phyloP scores from a whole-genome alignment of 2,329 filamentous ascomycete genomes.

The Thielaviopsis euricoi region DNA sequence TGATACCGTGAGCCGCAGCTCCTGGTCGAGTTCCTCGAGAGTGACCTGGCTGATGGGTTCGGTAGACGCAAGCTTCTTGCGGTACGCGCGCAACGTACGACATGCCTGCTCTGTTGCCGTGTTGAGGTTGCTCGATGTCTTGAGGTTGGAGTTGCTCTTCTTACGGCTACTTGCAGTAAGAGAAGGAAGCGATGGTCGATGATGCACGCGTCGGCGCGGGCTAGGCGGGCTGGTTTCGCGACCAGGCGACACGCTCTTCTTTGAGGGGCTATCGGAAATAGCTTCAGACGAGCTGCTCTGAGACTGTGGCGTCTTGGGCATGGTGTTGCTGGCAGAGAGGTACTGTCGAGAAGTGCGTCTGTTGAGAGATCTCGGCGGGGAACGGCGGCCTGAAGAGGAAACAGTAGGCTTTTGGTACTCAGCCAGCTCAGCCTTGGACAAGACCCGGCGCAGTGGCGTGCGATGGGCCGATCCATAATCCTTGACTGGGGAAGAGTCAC shows the following conservation, averaged over 20 bases:
- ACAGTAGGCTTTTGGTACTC: conserved; percentile 45
- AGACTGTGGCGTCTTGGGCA: conserved; percentile 23
- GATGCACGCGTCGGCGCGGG: conserved; percentile 29
- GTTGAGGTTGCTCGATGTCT: conserved; percentile 38
- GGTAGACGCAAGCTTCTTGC: conserved; percentile 43
- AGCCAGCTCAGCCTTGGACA: conserved; percentile 75
- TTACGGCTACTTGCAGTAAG: conserved; percentile 30
- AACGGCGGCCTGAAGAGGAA: conserved; percentile 27
- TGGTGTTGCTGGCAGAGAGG: conserved; percentile 2
- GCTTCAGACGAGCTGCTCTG: conserved; percentile 24
- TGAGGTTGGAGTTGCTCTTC: conserved; percentile 32
- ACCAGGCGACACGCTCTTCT: conserved; percentile 26
- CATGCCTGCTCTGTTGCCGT: conserved; percentile 49
- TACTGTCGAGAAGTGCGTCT: conserved; percentile 34
- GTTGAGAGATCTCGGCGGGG: conserved; percentile 36
- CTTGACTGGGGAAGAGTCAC: conserved; percentile 39
- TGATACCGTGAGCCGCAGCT: conserved; percentile 44
- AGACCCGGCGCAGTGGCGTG: conserved; percentile 65
- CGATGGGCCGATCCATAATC: conserved; percentile 30
- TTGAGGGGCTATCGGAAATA: conserved; percentile 29
- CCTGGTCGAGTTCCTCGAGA: conserved; percentile 46
- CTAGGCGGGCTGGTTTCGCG: conserved; percentile 31
- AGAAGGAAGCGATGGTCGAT: conserved; percentile 38
- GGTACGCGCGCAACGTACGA: conserved; percentile 42
- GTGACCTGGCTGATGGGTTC: conserved; percentile 40